Conservation (phyloP, 139 green algal genomes). For the Chlamydomonas incerta region DNA sequence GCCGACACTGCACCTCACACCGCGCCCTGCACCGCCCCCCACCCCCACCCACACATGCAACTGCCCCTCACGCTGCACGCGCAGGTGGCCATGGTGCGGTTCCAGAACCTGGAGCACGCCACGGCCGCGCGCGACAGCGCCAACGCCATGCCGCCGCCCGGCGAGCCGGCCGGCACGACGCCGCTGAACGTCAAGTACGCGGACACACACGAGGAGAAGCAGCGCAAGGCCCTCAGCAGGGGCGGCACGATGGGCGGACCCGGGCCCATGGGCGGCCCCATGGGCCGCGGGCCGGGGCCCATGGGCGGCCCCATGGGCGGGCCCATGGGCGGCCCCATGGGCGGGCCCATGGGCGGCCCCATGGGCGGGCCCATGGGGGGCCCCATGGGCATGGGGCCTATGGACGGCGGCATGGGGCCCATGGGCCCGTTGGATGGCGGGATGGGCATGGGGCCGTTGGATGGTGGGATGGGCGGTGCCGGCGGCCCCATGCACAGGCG, state of each 20-base stretch:
- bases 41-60: too few relatives aligned
- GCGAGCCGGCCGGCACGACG: not conserved
- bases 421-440: not conserved
- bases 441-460: not conserved
- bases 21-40: too few relatives aligned
- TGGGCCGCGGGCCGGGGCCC: too few relatives aligned
- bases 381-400: not conserved
- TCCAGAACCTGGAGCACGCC: not conserved
- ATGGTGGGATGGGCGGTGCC: too few relatives aligned
- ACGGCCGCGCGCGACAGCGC: slow-evolving; percentile 2
- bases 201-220: slow-evolving; percentile 14
- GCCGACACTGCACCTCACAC: too few relatives aligned
- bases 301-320: not conserved
- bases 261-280: not conserved
- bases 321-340: not conserved
- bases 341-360: too few relatives aligned
- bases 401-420: not conserved
- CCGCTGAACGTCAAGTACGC: slow-evolving; percentile 42
- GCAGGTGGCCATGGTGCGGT: not conserved
- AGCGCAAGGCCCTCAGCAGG: slow-evolving; percentile 5
- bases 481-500: too few relatives aligned
- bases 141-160: slow-evolving; percentile 8
- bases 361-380: not conserved
- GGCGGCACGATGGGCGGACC: too few relatives aligned
- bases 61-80: too few relatives aligned